Conservation (phyloP, 1,284 basidiomycete genomes). For the Apiotrichum montevideense region DNA sequence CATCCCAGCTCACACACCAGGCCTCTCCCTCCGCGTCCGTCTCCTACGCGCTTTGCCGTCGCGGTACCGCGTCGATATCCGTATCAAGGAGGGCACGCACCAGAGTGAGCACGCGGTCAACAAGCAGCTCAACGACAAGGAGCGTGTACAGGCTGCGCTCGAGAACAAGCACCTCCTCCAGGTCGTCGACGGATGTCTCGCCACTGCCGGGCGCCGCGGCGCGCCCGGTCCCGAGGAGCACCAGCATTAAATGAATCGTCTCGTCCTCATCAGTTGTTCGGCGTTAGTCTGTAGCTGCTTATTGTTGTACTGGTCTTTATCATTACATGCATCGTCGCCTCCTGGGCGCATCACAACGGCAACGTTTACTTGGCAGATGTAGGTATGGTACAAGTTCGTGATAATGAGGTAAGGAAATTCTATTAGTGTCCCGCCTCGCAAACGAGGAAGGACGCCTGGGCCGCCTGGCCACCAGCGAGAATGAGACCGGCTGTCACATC, state of each 20-base stretch:
- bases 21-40: conserved; percentile 85
- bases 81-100: conserved; percentile 89
- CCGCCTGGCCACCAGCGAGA: conserved; percentile 50
- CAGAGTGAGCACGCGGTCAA: conserved; percentile 93
- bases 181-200: conserved; percentile 82
- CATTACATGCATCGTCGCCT: conserved; percentile 1
- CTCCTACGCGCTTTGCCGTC: conserved; percentile 83
- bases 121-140: conserved; percentile 98
- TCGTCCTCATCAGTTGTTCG: not conserved
- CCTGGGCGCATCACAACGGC: not conserved
- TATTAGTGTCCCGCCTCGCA: conserved; percentile 56
- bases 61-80: conserved; percentile 91
- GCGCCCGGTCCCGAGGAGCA: conserved; percentile 7
- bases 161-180: conserved; percentile 84
- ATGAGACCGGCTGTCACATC: conserved; percentile 71
- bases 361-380: not conserved
- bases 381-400: not conserved
- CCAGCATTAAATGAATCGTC: not conserved
- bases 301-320: not conserved
- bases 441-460: conserved; percentile 60
- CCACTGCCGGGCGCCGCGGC: conserved; percentile 50
- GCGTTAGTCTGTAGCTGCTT: not conserved
- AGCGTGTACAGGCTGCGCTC: conserved; percentile 91
- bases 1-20: conserved; percentile 32
- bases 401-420: not conserved